A percentile compares a stretch with the other conserved stretches of the same genome.
Conservation (phyloP, 2,329 filamentous ascomycete species). For the Exophiala sp. region DNA sequence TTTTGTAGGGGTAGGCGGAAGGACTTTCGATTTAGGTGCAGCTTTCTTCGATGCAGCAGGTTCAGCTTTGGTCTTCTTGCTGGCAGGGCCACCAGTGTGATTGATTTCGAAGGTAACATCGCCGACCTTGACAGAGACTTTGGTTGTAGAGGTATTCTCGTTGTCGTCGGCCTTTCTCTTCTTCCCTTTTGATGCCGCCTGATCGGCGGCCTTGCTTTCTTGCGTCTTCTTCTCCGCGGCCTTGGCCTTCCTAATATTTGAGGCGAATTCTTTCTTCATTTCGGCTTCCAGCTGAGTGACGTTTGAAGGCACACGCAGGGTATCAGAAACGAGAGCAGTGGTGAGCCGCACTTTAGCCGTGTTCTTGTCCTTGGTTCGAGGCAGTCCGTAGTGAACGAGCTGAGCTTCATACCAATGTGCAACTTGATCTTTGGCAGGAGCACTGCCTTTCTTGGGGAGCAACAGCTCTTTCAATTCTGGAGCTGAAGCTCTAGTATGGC, state of each 20-base stretch:
- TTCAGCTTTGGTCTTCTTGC: slow-evolving; percentile 1
- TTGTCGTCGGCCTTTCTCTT: slow-evolving; percentile 7
- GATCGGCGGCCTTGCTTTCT: slow-evolving; percentile 1
- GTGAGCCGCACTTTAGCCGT: slow-evolving; percentile 57
- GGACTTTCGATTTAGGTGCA: neutral
- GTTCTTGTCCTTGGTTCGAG: slow-evolving; percentile 55
- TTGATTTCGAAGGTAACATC: slow-evolving; percentile 10
- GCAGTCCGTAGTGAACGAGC: slow-evolving; percentile 60
- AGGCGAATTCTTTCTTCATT: slow-evolving; percentile 55
- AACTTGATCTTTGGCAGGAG: slow-evolving; percentile 45
- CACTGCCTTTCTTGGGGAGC: slow-evolving; percentile 15
- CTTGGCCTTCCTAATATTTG: slow-evolving; percentile 43
- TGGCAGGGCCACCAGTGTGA: neutral
- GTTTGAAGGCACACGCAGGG: slow-evolving; percentile 48
- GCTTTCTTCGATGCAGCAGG: neutral
- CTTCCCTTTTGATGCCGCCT: slow-evolving; percentile 8
- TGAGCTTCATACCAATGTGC: slow-evolving; percentile 63
- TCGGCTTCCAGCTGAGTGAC: slow-evolving; percentile 51
- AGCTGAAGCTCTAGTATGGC: slow-evolving; percentile 45
- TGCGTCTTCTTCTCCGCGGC: slow-evolving; percentile 9
- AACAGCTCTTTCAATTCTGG: slow-evolving; percentile 48
- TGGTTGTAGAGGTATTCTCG: neutral
- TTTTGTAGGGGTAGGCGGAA: neutral
- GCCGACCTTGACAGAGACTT: slow-evolving; percentile 13
- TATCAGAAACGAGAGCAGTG: slow-evolving; percentile 52